Base-by-base conservation (phyloP, 106 monocot genomes). In the Dendrobium huoshanense region DNA sequence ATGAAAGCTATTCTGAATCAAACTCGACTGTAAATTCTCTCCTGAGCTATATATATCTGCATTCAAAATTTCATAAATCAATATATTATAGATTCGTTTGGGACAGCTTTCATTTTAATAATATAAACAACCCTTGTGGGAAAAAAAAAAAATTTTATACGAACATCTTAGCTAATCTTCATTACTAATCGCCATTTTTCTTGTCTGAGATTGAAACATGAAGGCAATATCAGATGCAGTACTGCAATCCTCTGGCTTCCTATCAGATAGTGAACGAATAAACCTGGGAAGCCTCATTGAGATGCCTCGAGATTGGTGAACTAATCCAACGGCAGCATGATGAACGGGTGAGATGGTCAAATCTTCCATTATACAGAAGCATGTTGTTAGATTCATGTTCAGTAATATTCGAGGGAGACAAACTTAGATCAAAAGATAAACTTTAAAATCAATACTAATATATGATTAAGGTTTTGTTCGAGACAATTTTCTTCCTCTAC, bases 331-430 rank as follows among this genome's bases (percentile, higher is more conserved):
- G 5, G 94, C 92, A 58, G 97, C 94, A 83, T 98, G 94, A 82
- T 94, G 94, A 80, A 98, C 94, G 18, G 94, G 97, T 75, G 97
- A 98, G 73, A 94, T 73, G 3, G 97, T 92, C 17, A 98, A 79
- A 48, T 98, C 97, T 98, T 75, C 10, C 20, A 75, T 75, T 41
- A 24, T 48, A 7, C 22, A 40, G 51, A 78, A 11, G 11, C 10
- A 54, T 22, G 9, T 37, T 17, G 5, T 70, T 37, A 51, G 51
- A 10, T 13, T 51, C 10, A 51, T 10, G 51, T 51, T 51, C 51
- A 51, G 13, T 51, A 0, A 51, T 51, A 51, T 51, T 48, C 11
- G 6, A 11, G 48, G 48, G 7, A 48, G 9, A 47, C 7, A 47
- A 47, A 47, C 10, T 10, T 10, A 47, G 47, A 10, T 47, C 47